Percentiles rank a stretch among this genome's conserved stretches.
Evolutionary conservation across 140 eudicot genomes (phyloP).

Genomic region (Anethum foeniculum): DNA sequence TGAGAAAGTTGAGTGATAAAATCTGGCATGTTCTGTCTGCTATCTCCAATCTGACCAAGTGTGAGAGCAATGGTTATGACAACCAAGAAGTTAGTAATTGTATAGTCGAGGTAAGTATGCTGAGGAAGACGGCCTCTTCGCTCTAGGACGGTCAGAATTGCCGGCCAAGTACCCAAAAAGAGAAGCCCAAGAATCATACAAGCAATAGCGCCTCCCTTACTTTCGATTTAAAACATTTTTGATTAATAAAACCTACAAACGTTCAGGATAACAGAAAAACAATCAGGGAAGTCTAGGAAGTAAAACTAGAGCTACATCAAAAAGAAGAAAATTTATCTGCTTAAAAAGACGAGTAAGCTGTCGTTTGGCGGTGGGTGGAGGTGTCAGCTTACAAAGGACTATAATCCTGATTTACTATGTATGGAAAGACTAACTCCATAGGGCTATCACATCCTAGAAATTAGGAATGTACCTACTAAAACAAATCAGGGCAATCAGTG

Average conservation of each 20-base stretch:
- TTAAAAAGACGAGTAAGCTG: not conserved
- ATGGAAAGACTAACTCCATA: not conserved
- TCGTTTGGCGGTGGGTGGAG: not conserved
- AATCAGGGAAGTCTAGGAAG: not conserved
- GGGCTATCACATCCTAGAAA: not conserved
- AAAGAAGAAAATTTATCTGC: not conserved
- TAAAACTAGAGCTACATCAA: not conserved
- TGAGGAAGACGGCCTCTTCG: not conserved
- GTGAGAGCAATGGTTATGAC: not conserved
- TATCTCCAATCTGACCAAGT: conserved; percentile 1
- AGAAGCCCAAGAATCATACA: conserved; percentile 4
- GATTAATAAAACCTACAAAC: not conserved
- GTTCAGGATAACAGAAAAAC: not conserved
- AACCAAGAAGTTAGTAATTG: not conserved
- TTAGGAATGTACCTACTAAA: not conserved
- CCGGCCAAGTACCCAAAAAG: conserved; percentile 5
- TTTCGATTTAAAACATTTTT: not conserved
- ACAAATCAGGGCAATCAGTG: not conserved
- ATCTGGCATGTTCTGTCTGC: conserved; percentile 4
- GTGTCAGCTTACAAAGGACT: not conserved
- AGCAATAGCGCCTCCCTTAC: conserved; percentile 1
- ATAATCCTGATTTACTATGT: not conserved
- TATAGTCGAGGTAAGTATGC: conserved; percentile 5
- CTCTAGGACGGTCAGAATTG: conserved; percentile 6
- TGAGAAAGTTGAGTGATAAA: conserved; percentile 6